A percentile compares a stretch with the other conserved stretches of the same genome.
phyloP scores from a whole-genome alignment of 139 green algal species.

The Volvox reticuliferus region DNA sequence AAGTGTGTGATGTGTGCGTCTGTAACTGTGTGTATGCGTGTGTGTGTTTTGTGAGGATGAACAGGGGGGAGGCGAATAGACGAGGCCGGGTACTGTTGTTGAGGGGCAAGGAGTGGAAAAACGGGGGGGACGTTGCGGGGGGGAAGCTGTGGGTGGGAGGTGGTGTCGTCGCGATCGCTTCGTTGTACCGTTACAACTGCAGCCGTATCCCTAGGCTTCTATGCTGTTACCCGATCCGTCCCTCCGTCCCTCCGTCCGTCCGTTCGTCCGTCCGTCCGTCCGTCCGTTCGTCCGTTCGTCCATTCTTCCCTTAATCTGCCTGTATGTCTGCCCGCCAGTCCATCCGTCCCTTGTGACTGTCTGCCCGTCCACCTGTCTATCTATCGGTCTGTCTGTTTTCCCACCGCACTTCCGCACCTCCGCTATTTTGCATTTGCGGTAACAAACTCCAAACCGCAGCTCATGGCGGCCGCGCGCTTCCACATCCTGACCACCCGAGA shows the following conservation, averaged over 20 bases:
- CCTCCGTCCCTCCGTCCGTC: neutral
- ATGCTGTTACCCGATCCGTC: neutral
- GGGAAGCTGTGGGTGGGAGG: neutral
- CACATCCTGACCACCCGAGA: constrained; percentile 68
- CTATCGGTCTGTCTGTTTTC: no score
- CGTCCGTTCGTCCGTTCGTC: neutral
- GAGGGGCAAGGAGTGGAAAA: no score
- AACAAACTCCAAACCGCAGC: neutral
- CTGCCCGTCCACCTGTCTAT: no score
- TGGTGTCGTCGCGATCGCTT: no score
- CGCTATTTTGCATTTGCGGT: no score
- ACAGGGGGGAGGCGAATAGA: neutral
- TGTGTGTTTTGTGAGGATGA: neutral
- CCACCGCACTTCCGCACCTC: no score
- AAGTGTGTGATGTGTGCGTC: neutral
- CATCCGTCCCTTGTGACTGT: neutral
- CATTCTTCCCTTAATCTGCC: no score
- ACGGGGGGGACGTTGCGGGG: neutral
- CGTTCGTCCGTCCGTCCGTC: no score
- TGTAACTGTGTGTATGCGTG: neutral
- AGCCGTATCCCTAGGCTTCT: neutral
- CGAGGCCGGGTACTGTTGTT: neutral
- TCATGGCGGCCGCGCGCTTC: constrained; percentile 64
- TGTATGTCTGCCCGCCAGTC: neutral
- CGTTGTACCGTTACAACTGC: neutral